Evolutionary conservation across 2,329 filamentous ascomycete species (phyloP).

Genomic region (Aureobasidium subglaciale): DNA sequence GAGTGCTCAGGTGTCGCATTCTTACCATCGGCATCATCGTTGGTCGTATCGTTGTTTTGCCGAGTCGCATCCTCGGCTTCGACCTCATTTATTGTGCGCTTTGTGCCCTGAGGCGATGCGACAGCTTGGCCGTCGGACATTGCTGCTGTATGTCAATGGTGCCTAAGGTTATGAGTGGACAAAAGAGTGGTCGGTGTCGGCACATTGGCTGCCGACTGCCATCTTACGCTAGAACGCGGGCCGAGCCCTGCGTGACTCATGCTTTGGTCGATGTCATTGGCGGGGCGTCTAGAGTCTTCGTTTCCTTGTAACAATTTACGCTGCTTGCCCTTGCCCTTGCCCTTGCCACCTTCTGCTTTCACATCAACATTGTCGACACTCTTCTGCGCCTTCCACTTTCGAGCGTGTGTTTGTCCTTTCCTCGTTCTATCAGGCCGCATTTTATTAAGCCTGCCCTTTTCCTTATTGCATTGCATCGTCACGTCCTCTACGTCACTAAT

Average conservation of each 20-base stretch:
- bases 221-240: neutral
- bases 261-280: constrained; percentile 6
- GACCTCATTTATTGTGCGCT: constrained; percentile 16
- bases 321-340: too few relatives aligned
- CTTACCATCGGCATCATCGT: constrained; percentile 13
- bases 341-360: constrained; percentile 6
- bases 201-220: neutral
- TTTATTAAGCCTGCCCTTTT: constrained; percentile 15
- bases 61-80: constrained; percentile 13
- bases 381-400: neutral
- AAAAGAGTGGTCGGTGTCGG: constrained; percentile 7
- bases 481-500: neutral
- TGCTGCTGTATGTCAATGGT: neutral
- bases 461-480: neutral
- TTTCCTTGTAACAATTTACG: neutral
- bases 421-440: constrained; percentile 13
- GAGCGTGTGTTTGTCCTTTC: constrained; percentile 5
- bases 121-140: constrained; percentile 6
- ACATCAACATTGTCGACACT: neutral
- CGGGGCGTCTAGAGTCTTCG: constrained; percentile 1
- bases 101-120: constrained; percentile 17
- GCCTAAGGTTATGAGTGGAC: too few relatives aligned
- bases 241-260: constrained; percentile 8
- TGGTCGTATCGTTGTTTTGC: neutral
- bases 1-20: neutral